phyloP scores from a whole-genome alignment of 78 protist genomes.

The Blattamonas nauphoetae region DNA sequence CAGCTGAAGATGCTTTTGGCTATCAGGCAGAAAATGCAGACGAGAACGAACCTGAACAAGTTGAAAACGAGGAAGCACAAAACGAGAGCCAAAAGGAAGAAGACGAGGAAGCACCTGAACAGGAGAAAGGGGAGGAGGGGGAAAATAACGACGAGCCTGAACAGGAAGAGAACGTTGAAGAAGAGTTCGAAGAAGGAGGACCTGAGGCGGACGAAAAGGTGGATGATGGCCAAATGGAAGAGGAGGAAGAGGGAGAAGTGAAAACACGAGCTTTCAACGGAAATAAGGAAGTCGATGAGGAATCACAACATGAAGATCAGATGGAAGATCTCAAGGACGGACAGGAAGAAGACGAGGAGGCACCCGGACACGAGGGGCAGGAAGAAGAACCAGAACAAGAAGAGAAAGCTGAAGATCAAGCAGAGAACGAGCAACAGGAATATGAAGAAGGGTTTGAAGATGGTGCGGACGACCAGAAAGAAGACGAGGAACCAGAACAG shows the following conservation, averaged over 20 bases:
- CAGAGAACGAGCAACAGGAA: background rate
- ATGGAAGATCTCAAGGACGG: background rate
- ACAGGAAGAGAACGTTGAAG: background rate
- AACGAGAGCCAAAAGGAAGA: background rate
- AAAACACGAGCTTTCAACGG: no score
- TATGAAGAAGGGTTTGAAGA: background rate
- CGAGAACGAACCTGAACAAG: background rate
- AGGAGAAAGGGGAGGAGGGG: background rate
- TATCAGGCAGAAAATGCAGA: background rate
- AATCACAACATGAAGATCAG: background rate
- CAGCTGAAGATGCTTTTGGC: background rate
- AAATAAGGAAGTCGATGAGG: background rate
- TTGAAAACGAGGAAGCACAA: background rate
- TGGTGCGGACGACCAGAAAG: background rate
- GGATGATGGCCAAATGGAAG: no score
- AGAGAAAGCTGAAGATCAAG: background rate
- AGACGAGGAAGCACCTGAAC: background rate
- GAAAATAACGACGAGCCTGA: background rate
- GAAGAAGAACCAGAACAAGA: background rate
- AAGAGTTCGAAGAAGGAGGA: background rate
- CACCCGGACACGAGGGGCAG: background rate
- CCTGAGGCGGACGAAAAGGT: no score
- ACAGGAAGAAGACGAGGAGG: background rate
- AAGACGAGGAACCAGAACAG: background rate
- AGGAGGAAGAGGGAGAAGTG: no score